Percentiles rank a stretch among this genome's conserved stretches.
Conservation (phyloP, 352 stramenopile species). For the Globisporangium recalcitrans region DNA sequence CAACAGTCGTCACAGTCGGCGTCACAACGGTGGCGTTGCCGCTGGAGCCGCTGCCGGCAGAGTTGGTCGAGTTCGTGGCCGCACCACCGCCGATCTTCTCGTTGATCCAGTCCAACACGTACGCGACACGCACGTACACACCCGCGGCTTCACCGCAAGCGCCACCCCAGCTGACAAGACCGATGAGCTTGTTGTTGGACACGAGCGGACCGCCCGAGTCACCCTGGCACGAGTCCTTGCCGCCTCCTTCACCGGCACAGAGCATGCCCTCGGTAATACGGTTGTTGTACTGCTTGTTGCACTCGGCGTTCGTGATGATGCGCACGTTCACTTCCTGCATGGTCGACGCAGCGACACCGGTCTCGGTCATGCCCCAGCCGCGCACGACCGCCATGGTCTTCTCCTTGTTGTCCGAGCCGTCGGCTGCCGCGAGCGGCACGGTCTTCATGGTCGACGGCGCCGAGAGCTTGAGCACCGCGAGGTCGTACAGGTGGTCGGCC, state of each 20-base stretch:
- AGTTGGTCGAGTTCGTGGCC: conserved; percentile 11
- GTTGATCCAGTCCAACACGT: conserved; percentile 53
- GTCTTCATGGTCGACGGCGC: conserved; percentile 26
- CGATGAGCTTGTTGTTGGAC: conserved; percentile 42
- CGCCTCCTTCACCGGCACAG: conserved; percentile 42
- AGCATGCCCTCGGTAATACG: conserved; percentile 60
- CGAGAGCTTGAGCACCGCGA: conserved; percentile 56
- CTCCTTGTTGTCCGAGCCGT: conserved; percentile 47
- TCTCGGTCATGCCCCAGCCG: conserved; percentile 59
- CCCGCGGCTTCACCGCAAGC: conserved; percentile 44
- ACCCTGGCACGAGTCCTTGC: conserved; percentile 59
- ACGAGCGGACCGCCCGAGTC: conserved; percentile 64
- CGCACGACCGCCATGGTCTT: conserved; percentile 47
- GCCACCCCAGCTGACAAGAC: conserved; percentile 65
- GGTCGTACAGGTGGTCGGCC: conserved; percentile 42
- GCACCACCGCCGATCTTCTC: conserved; percentile 32
- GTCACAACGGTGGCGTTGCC: conserved; percentile 11
- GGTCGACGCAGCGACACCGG: conserved; percentile 25
- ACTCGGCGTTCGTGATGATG: conserved; percentile 52
- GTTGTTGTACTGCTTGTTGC: conserved; percentile 49
- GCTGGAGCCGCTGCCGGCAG: conserved; percentile 1
- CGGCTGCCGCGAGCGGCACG: conserved; percentile 27
- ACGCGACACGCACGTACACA: conserved; percentile 53
- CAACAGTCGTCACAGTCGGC: neutral
- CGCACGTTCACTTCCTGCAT: conserved; percentile 54